Conservation (phyloP, 2,329 filamentous ascomycete genomes). For the Raffaelea arxii region DNA sequence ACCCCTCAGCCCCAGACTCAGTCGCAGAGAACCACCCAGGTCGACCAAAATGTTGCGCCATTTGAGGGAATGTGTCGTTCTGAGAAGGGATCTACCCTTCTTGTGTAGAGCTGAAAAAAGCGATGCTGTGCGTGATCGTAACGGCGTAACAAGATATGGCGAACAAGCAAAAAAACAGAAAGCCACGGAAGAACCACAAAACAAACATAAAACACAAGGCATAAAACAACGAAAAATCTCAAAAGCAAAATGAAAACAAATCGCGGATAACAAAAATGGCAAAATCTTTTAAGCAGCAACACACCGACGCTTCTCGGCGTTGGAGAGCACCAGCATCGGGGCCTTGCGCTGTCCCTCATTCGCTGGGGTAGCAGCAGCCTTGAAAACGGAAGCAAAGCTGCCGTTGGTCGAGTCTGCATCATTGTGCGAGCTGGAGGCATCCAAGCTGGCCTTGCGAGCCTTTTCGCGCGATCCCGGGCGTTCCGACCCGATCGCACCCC, state of each 20-base stretch:
- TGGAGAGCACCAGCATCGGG: constrained; percentile 78
- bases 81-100: neutral
- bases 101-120: neutral
- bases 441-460: constrained; percentile 44
- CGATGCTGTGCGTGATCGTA: neutral
- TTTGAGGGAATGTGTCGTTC: too few species aligned
- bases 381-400: constrained; percentile 59
- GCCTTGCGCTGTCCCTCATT: constrained; percentile 65
- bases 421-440: constrained; percentile 55
- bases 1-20: too few species aligned
- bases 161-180: neutral
- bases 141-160: neutral
- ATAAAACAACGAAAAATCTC: neutral
- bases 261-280: too few species aligned
- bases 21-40: too few species aligned
- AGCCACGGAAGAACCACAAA: neutral
- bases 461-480: constrained; percentile 65
- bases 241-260: neutral
- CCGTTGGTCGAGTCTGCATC: constrained; percentile 40
- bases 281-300: constrained; percentile 1
- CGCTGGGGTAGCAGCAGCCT: constrained; percentile 49
- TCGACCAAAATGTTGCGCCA: too few species aligned
- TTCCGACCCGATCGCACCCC: constrained; percentile 79
- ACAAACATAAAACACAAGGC: neutral
- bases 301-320: constrained; percentile 70